Evolutionary conservation across 2,329 filamentous ascomycete species (phyloP), one percentile per base, ranked within the genome.

Genomic region (Fusarium tjaetaba): DNA sequence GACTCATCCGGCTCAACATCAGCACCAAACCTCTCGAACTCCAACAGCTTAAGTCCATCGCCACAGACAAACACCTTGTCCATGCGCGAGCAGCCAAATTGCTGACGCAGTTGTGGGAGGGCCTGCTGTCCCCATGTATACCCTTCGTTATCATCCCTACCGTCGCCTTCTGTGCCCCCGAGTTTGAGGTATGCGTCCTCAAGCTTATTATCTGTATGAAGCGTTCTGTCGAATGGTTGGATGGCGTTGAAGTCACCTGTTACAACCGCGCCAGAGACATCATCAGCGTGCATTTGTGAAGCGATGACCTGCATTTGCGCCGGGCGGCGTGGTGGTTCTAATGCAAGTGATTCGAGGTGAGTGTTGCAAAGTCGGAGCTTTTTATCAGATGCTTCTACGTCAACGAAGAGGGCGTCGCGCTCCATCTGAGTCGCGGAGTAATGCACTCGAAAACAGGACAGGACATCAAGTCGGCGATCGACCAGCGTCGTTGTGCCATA

Each of bases 211-310:
- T 88, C 84, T 0, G 75, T 72, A 60, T 87, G 87, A 14, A 89
- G 76, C 2, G 80, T 82, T 14, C 77, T 75, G 75, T 90, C 88
- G 61, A 88, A 89, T 1, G 83, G 82, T 69, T 89, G 83, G 38
- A 90, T 89, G 28, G 88, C 88, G 69, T 91, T 91, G 48, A 90
- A 83, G 74, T 90, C 88, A 1, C 89, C 89, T 0, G 86, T 87
- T 6, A 87, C 73, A 2, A 89, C 62, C 2, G 83, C 84, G 4
- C 82, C 85, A 11, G 83, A 65, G 2, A 86, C 78, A 6, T 78
- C 69, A 0, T 79, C 42, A 6, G 79, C 76, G 6, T 83, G 83
- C 75, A 90, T 82, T 65, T 85, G 83, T 51, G 76, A 68, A 1
- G 85, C 83, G 7, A 86, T 84, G 14, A 84, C 72, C 28, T 80